Evolutionary conservation across 2,329 filamentous ascomycete genomes (phyloP).

Genomic region (Fusarium agapanthi): DNA sequence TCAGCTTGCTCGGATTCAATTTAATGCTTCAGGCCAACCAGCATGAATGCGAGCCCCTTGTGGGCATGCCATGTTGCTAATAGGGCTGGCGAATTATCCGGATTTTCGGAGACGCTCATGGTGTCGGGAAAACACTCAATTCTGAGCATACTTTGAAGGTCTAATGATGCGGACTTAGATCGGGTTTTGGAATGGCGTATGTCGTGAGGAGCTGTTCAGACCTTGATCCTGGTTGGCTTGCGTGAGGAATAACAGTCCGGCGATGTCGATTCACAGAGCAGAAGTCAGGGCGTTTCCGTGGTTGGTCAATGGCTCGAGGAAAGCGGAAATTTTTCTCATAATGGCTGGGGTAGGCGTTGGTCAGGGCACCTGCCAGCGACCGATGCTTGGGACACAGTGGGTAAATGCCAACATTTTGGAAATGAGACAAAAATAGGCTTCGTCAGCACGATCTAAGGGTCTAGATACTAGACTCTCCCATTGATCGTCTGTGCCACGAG

Average conservation of each 20-base stretch:
- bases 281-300: constrained; percentile 8
- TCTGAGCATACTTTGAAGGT: constrained; percentile 3
- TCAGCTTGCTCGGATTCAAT: constrained; percentile 5
- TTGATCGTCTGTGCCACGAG: background rate
- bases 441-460: background rate
- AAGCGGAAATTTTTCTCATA: constrained; percentile 35
- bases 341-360: constrained; percentile 16
- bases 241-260: constrained; percentile 1
- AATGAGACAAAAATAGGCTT: constrained; percentile 2
- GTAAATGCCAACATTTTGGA: background rate
- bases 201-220: constrained; percentile 19
- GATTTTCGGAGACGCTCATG: constrained; percentile 15
- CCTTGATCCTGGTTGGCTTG: constrained; percentile 36
- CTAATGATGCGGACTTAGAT: constrained; percentile 25
- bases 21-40: constrained; percentile 9
- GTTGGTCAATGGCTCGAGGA: constrained; percentile 18
- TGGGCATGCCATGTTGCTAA: constrained; percentile 2
- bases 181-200: constrained; percentile 29
- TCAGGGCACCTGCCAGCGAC: constrained; percentile 29
- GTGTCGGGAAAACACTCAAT: constrained; percentile 4
- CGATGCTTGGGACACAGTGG: constrained; percentile 21
- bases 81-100: constrained; percentile 19
- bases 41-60: constrained; percentile 18
- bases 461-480: background rate
- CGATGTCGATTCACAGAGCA: constrained; percentile 7